phyloP scores from a whole-genome alignment of 148 eudicot species.

The Camellia lanceoleosa region DNA sequence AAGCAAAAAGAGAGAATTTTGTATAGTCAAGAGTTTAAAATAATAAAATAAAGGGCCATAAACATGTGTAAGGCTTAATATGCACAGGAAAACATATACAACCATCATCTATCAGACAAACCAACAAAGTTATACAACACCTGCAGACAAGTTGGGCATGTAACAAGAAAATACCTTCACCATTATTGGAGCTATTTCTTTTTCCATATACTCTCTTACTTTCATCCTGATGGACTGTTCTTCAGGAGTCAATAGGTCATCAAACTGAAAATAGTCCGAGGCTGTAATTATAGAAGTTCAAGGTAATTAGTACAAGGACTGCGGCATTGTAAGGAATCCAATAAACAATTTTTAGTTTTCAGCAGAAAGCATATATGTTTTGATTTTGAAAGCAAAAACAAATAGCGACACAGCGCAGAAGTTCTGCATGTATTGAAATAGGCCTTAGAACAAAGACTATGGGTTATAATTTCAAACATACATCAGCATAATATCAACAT shows the following conservation, averaged over 20 bases:
- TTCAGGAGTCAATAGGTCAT: constrained; percentile 69
- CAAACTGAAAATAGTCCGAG: constrained; percentile 83
- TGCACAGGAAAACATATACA: background rate
- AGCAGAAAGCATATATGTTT: background rate
- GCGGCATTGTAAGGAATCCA: background rate
- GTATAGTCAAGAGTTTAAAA: background rate
- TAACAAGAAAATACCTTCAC: constrained; percentile 50
- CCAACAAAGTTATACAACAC: background rate
- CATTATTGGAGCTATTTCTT: constrained; percentile 76
- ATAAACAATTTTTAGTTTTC: background rate
- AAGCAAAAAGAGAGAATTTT: background rate
- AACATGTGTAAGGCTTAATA: background rate
- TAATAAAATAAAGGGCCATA: too few species aligned
- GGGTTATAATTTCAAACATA: background rate
- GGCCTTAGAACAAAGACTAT: too few species aligned
- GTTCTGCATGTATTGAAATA: background rate
- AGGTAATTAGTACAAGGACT: background rate
- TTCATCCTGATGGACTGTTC: constrained; percentile 55
- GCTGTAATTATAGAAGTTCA: constrained; percentile 46
- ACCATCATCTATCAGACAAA: background rate
- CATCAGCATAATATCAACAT: background rate
- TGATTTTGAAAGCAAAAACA: background rate
- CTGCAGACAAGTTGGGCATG: background rate
- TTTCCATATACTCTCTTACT: constrained; percentile 80
- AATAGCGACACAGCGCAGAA: background rate